phyloP scores from a whole-genome alignment of 2,329 filamentous ascomycete genomes.

The Sporothrix protearum region DNA sequence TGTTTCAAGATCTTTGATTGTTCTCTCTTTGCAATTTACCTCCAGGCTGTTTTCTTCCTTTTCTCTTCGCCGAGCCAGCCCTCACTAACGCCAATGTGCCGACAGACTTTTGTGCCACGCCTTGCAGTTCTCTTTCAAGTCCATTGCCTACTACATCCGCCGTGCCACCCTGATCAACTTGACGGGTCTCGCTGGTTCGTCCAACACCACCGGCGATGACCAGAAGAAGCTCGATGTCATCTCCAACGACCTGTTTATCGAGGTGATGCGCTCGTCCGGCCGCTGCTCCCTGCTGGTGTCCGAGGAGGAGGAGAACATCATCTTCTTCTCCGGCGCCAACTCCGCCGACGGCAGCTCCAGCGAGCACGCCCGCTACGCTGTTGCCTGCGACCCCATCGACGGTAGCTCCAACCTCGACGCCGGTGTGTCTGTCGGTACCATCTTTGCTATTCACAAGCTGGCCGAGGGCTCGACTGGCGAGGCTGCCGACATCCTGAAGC shows the following conservation, averaged over 20 bases:
- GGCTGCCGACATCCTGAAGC: conserved; percentile 81
- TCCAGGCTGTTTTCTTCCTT: neutral
- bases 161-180: conserved; percentile 93
- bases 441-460: conserved; percentile 92
- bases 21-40: no score
- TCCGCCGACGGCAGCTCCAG: conserved; percentile 48
- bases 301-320: conserved; percentile 91
- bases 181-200: conserved; percentile 87
- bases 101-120: conserved; percentile 87
- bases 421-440: conserved; percentile 95
- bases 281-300: conserved; percentile 92
- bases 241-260: conserved; percentile 95
- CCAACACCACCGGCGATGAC: conserved; percentile 93
- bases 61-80: no score
- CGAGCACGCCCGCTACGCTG: conserved; percentile 75
- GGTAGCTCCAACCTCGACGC: conserved; percentile 96
- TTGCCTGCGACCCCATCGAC: conserved; percentile 97
- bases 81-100: conserved; percentile 15
- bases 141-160: conserved; percentile 98
- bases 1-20: conserved; percentile 34
- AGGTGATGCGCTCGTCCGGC: conserved; percentile 88
- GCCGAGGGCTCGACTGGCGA: conserved; percentile 69
- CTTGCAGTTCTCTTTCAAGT: conserved; percentile 99
- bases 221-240: conserved; percentile 99
- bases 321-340: conserved; percentile 64